These are phyloP conservation scores for Syzygium syzygioides DNA, from an alignment of 441 rosid species.

Conservation along the genomic window DNA sequence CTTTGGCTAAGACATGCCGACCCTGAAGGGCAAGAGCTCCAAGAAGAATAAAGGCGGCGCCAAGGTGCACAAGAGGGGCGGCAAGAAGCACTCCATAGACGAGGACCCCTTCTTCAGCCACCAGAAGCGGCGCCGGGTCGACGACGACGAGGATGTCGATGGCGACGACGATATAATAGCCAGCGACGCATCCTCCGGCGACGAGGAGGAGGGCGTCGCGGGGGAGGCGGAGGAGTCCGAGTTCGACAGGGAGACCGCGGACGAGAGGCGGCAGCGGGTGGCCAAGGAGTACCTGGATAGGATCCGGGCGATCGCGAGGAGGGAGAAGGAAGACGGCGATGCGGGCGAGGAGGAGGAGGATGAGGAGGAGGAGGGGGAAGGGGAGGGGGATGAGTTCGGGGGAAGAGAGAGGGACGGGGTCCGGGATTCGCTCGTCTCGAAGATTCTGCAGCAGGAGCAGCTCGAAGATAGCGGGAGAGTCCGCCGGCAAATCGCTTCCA, in stretches of 20 bases:
- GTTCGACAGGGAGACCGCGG: conserved; percentile 63
- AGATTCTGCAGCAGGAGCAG: conserved; percentile 76
- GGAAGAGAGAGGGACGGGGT: not conserved
- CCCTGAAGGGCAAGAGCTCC: not conserved
- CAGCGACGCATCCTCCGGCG: conserved; percentile 50
- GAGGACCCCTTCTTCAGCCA: conserved; percentile 55
- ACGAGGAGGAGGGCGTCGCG: conserved; percentile 31
- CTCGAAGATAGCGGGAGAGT: conserved; percentile 81
- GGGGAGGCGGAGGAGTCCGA: conserved; percentile 14
- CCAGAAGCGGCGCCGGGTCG: conserved; percentile 49
- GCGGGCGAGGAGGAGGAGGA: conserved; percentile 37
- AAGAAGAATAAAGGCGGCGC: conserved; percentile 12
- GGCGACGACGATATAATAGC: conserved; percentile 23
- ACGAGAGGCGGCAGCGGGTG: conserved; percentile 65
- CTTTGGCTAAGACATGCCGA: not conserved
- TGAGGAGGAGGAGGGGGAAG: conserved; percentile 27
- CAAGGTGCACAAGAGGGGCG: not conserved
- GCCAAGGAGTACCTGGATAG: conserved; percentile 45
- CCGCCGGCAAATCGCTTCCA: conserved; percentile 62
- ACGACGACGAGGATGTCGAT: conserved; percentile 3
- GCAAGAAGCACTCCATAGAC: conserved; percentile 14
- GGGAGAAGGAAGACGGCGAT: conserved; percentile 34
- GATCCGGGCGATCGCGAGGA: conserved; percentile 31
- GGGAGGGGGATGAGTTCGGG: conserved; percentile 50
- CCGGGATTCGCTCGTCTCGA: conserved; percentile 46